Evolutionary conservation across 352 stramenopile species (phyloP).

Genomic region (Globisporangium emineosum): DNA sequence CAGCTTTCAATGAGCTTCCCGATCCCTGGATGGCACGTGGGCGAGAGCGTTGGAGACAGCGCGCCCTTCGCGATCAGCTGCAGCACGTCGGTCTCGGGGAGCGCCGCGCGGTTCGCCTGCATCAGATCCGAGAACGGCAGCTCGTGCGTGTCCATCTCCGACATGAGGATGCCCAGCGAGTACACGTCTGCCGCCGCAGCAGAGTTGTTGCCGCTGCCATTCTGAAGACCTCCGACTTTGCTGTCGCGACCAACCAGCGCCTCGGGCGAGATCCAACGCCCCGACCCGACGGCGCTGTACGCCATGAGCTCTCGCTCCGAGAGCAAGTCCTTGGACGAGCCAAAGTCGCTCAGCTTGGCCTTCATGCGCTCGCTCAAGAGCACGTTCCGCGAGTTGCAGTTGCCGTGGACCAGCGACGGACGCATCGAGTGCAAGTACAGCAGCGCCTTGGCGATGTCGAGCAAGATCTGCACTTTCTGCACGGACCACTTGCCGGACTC

Average conservation of each 20-base stretch:
- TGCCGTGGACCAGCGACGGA: conserved; percentile 50
- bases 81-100: conserved; percentile 59
- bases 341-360: conserved; percentile 71
- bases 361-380: conserved; percentile 51
- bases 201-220: conserved; percentile 16
- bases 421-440: conserved; percentile 69
- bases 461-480: conserved; percentile 55
- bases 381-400: conserved; percentile 68
- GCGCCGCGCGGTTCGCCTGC: conserved; percentile 46
- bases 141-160: conserved; percentile 69
- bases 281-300: conserved; percentile 64
- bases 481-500: conserved; percentile 49
- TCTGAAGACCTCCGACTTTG: conserved; percentile 6
- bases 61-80: conserved; percentile 65
- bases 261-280: conserved; percentile 69
- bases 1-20: conserved; percentile 39
- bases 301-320: conserved; percentile 58
- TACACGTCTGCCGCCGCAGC: conserved; percentile 62
- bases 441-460: conserved; percentile 61
- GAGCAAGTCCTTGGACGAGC: conserved; percentile 44
- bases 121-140: conserved; percentile 72
- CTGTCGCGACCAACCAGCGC: conserved; percentile 54
- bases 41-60: conserved; percentile 52
- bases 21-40: conserved; percentile 44
- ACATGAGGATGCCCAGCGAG: conserved; percentile 64